phyloP scores from a whole-genome alignment of 1,284 basidiomycete genomes.

The Apiotrichum veenhuisii region DNA sequence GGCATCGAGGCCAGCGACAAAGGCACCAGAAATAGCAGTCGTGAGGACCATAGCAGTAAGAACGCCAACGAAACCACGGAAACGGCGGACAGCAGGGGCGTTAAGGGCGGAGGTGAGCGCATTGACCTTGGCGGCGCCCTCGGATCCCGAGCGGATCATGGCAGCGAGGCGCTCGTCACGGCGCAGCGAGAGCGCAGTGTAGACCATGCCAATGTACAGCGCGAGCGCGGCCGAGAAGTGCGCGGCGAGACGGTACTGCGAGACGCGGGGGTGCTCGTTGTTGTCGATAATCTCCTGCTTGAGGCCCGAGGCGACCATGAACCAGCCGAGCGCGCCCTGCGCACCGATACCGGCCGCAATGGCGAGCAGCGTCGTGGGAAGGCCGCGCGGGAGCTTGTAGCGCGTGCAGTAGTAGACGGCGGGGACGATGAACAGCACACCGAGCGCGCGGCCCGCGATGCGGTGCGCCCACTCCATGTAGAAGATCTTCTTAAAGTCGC shows the following conservation, averaged over 20 bases:
- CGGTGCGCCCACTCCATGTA: conserved; percentile 99
- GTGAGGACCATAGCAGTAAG: conserved; percentile 75
- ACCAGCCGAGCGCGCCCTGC: conserved; percentile 92
- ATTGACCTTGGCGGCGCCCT: conserved; percentile 36
- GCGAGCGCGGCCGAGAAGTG: conserved; percentile 87
- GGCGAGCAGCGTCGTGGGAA: conserved; percentile 63
- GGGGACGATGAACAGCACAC: conserved; percentile 70
- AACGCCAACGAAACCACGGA: conserved; percentile 60
- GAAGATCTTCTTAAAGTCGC: conserved; percentile 95
- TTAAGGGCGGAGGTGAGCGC: conserved; percentile 53
- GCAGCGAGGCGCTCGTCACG: conserved; percentile 59
- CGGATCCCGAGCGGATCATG: conserved; percentile 59
- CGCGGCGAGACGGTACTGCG: conserved; percentile 92
- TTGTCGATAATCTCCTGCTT: conserved; percentile 74
- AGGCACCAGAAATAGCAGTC: conserved; percentile 84
- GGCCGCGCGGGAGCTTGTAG: conserved; percentile 61
- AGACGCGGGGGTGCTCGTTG: conserved; percentile 85
- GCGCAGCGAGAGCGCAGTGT: conserved; percentile 70
- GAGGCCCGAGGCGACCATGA: conserved; percentile 98
- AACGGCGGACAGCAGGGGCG: conserved; percentile 59
- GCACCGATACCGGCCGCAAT: conserved; percentile 78
- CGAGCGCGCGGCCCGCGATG: conserved; percentile 85
- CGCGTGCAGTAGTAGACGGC: conserved; percentile 71
- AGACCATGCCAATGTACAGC: conserved; percentile 87
- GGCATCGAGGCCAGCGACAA: conserved; percentile 96